A percentile compares a stretch with the other conserved stretches of the same genome.
Evolutionary conservation across 768 basidiomycete species (phyloP).

Genomic region (Mycena amicta): DNA sequence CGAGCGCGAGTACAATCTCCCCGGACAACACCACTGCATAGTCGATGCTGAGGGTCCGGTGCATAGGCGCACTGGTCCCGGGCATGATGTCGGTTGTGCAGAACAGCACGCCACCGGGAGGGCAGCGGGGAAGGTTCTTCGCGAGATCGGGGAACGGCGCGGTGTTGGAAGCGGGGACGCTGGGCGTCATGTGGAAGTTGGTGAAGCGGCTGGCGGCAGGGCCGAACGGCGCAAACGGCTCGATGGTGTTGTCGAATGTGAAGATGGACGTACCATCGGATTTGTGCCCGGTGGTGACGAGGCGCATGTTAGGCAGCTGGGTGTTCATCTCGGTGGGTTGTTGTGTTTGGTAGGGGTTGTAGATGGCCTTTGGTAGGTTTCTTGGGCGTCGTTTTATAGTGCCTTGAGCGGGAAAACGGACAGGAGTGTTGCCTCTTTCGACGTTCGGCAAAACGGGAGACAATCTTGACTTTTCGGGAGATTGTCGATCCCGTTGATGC

Average conservation of each 20-base stretch:
- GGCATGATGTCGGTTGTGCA: slow-evolving; percentile 16
- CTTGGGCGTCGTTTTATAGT: neutral
- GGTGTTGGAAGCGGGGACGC: slow-evolving; percentile 17
- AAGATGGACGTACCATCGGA: slow-evolving; percentile 14
- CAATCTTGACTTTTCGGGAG: no score
- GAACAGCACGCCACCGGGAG: slow-evolving; percentile 13
- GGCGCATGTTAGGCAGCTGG: slow-evolving; percentile 10
- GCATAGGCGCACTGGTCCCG: slow-evolving; percentile 17
- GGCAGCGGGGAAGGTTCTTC: slow-evolving; percentile 10
- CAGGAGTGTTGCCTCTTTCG: neutral
- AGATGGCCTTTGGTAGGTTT: neutral
- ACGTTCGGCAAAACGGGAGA: neutral
- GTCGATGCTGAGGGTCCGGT: slow-evolving; percentile 19
- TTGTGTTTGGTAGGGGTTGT: neutral
- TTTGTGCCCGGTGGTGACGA: slow-evolving; percentile 12
- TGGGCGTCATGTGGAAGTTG: slow-evolving; percentile 12
- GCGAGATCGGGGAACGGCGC: slow-evolving; percentile 10
- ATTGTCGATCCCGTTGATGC: no score
- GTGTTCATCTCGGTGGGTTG: neutral
- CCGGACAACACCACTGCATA: slow-evolving; percentile 19
- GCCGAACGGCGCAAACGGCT: slow-evolving; percentile 14
- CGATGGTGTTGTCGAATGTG: slow-evolving; percentile 10
- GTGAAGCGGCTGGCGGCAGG: slow-evolving; percentile 5
- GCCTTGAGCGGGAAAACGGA: neutral
- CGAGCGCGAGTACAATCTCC: slow-evolving; percentile 12